Percentiles rank a stretch among this genome's conserved stretches.
phyloP scores from a whole-genome alignment of 441 rosid genomes.

The Metrosideros polymorpha region DNA sequence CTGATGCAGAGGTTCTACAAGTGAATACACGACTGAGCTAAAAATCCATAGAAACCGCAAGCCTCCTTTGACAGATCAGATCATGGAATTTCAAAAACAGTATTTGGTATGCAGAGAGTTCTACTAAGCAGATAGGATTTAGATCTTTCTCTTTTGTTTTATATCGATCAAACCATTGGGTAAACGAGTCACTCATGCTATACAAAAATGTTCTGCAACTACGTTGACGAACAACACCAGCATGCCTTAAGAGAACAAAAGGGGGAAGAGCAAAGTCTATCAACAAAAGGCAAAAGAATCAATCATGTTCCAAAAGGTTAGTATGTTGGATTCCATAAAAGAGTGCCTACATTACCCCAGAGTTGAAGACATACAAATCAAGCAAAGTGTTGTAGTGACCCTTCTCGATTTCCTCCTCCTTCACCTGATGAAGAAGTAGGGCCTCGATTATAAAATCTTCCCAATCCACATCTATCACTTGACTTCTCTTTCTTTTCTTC shows the following conservation, averaged over 20 bases:
- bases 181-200: not conserved
- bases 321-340: not conserved
- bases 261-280: not conserved
- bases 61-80: not conserved
- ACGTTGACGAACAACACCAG: not conserved
- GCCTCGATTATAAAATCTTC: conserved; percentile 82
- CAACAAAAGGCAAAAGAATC: not conserved
- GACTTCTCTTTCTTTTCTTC: conserved; percentile 42
- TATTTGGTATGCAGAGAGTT: not conserved
- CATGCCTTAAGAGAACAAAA: not conserved
- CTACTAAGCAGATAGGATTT: not conserved
- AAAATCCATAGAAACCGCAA: not conserved
- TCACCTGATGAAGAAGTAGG: conserved; percentile 61
- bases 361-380: conserved; percentile 60
- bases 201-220: not conserved
- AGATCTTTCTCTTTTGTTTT: not conserved
- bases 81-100: not conserved
- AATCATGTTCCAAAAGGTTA: not conserved
- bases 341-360: conserved; percentile 22
- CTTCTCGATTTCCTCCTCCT: conserved; percentile 74
- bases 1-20: not conserved
- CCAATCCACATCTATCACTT: conserved; percentile 47
- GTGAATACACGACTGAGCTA: not conserved
- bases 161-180: not conserved
- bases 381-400: conserved; percentile 71